These are phyloP conservation scores for Jaltomata sinuosa DNA, from an alignment of 257 asterid species.

Conservation along the genomic window DNA sequence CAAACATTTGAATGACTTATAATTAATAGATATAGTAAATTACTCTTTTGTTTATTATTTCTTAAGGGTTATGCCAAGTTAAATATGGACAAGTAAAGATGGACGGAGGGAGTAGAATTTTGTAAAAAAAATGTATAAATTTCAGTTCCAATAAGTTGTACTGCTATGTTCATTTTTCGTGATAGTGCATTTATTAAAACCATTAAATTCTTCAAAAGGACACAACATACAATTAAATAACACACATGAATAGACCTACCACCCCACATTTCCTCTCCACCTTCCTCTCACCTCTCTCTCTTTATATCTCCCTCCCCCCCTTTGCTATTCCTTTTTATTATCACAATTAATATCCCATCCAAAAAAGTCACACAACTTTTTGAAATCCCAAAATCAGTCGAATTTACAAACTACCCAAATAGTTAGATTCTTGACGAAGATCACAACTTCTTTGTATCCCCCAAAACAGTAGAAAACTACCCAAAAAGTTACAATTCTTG, in stretches of 20 bases:
- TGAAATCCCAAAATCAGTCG: background rate
- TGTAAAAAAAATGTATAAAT: too few relatives aligned
- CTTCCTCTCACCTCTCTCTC: conserved; percentile 19
- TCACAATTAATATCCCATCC: conserved; percentile 34
- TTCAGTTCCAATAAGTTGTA: background rate
- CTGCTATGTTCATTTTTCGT: background rate
- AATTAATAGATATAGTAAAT: too few relatives aligned
- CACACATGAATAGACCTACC: background rate
- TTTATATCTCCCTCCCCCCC: conserved; percentile 4
- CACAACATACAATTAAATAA: background rate
- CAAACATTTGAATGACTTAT: too few relatives aligned
- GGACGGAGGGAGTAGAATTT: too few relatives aligned
- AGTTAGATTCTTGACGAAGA: too few relatives aligned
- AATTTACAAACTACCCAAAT: background rate
- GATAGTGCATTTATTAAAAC: background rate
- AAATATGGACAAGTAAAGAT: too few relatives aligned
- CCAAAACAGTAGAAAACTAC: background rate
- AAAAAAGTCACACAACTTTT: background rate
- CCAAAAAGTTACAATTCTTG: background rate
- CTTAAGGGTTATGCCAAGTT: too few relatives aligned
- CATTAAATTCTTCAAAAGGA: background rate
- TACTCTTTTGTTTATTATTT: too few relatives aligned
- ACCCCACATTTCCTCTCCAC: conserved; percentile 46
- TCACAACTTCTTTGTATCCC: too few relatives aligned
- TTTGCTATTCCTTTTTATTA: conserved; percentile 19